phyloP scores from a whole-genome alignment of 2,329 filamentous ascomycete species.

The Fusarium tanahbumbuense region DNA sequence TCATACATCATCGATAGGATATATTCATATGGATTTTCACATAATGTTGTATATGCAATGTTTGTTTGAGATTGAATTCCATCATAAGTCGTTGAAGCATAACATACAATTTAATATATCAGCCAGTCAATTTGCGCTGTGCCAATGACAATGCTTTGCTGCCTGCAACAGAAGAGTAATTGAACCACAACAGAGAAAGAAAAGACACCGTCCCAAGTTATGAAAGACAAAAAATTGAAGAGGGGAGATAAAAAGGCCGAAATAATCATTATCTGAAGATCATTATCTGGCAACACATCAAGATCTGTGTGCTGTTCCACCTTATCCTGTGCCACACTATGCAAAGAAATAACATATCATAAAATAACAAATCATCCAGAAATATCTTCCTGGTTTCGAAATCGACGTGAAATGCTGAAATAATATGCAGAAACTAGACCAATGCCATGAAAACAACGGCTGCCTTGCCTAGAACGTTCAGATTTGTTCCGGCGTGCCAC shows the following conservation, averaged over 20 bases:
- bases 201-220: background rate
- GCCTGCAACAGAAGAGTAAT: background rate
- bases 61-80: background rate
- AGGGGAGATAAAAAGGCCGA: background rate
- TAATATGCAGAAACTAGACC: conserved; percentile 1
- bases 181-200: background rate
- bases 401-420: background rate
- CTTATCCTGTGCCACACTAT: conserved; percentile 25
- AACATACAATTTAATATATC: background rate
- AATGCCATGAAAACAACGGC: conserved; percentile 17
- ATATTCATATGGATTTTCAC: background rate
- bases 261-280: conserved; percentile 19
- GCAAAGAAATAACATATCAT: conserved; percentile 14
- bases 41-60: background rate
- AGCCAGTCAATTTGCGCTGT: background rate
- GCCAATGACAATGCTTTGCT: background rate
- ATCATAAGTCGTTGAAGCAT: background rate
- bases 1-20: background rate
- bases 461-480: conserved; percentile 17
- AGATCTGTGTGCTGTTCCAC: conserved; percentile 43
- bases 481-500: background rate
- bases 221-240: background rate
- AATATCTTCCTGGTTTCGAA: conserved; percentile 1
- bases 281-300: conserved; percentile 4
- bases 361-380: conserved; percentile 6